Base-by-base conservation (phyloP, 73 alveolate species). In the Durusdinium trenchii region DNA sequence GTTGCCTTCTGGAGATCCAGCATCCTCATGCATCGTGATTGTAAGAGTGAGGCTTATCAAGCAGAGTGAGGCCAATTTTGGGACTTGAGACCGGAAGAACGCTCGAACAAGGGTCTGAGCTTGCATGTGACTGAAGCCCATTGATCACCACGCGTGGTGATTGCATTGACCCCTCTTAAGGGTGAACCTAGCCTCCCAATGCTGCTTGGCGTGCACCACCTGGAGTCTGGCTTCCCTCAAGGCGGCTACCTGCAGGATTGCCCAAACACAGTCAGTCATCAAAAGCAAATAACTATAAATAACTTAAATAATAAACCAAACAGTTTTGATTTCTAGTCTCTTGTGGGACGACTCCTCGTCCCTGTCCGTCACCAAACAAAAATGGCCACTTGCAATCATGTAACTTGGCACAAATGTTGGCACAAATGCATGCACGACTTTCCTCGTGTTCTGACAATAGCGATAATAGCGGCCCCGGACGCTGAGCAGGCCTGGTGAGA, bases 141-240 rank as follows among this genome's bases (percentile, higher is more conserved):
- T 57, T 57, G 32, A 57, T 12, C 12, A 57, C 73, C 30, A 32
- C 73, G 3, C 73, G 18, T 23, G n/a, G 30, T 60, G 73, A 60
- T n/a, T n/a, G n/a, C n/a, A n/a, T n/a, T n/a, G n/a, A n/a, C n/a
- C 73, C 73, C 84, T 3, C 51, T 40, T 3, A 30, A 48, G 76
- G 50, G 0, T 6, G n/a, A 6, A 10, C 79, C 54, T 47, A 0
- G 75, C 98, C 98, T 91, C 90, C 98, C 98, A 91, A 60, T 48
- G 98, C 90, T 91, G 98, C 60, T 91, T 91, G 47, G 98, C 98
- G 26, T 91, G 98, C 87, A 91, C 60, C 79, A 91, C 54, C 12
- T 67, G 90, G 50, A 91, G 45, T 20, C 82, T 76, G n/a, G 98
- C 98, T 18, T 36, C 47, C 57, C 46, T 48, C 52, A 91, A 28